A percentile compares a stretch with the other conserved stretches of the same genome.
Conservation (phyloP, 805 yeast genomes). For the Debaryomyces hansenii region DNA sequence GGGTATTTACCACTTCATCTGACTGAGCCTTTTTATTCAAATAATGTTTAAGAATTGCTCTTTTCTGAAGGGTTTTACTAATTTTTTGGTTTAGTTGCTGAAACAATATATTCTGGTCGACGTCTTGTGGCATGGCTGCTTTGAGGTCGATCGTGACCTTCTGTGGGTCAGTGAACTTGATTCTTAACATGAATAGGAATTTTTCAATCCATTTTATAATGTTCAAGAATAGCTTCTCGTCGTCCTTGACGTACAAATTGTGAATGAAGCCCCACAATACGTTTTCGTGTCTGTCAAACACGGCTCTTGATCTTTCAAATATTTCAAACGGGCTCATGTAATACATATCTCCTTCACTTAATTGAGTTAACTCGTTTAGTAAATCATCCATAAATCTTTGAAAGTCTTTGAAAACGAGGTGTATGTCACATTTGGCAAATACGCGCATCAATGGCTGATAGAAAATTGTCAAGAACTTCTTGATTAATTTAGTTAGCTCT, state of each 20-base stretch:
- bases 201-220: slow-evolving; percentile 73
- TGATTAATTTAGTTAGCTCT: slow-evolving; percentile 70
- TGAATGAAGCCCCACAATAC: slow-evolving; percentile 75
- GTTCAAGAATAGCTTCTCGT: slow-evolving; percentile 66
- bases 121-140: slow-evolving; percentile 5
- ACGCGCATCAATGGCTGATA: slow-evolving; percentile 42
- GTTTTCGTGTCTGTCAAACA: slow-evolving; percentile 72
- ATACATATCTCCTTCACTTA: slow-evolving; percentile 57
- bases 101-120: slow-evolving; percentile 34
- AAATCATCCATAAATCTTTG: slow-evolving; percentile 49
- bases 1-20: slow-evolving; percentile 5
- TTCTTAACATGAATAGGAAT: slow-evolving; percentile 61
- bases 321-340: slow-evolving; percentile 53
- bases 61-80: slow-evolving; percentile 33
- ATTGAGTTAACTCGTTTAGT: slow-evolving; percentile 60
- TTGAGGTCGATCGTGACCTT: slow-evolving; percentile 47
- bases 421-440: slow-evolving; percentile 38
- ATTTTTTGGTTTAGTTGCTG: slow-evolving; percentile 43
- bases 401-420: slow-evolving; percentile 36
- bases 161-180: slow-evolving; percentile 49
- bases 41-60: slow-evolving; percentile 37
- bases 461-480: slow-evolving; percentile 58
- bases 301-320: slow-evolving; percentile 62
- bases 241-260: slow-evolving; percentile 77
- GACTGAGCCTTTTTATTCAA: slow-evolving; percentile 20